phyloP scores from a whole-genome alignment of 1,284 basidiomycete genomes.

The Ceratobasidium papillatum region DNA sequence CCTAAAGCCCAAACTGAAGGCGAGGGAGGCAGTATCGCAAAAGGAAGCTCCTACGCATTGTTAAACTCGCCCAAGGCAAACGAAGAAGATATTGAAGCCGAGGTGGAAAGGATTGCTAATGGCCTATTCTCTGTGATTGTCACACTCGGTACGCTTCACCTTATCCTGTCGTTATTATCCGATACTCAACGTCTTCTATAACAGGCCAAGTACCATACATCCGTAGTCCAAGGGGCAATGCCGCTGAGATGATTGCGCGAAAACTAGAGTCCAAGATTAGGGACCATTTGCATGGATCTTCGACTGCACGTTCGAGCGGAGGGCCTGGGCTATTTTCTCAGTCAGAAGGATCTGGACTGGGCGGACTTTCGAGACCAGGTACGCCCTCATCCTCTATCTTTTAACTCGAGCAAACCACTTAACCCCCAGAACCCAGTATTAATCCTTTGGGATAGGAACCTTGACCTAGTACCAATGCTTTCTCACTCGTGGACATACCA shows the following conservation, averaged over 20 bases:
- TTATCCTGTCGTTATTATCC: neutral
- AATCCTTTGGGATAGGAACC: constrained; percentile 92
- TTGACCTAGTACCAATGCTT: constrained; percentile 94
- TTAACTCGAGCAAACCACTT: constrained; percentile 12
- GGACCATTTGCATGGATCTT: constrained; percentile 62
- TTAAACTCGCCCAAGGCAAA: constrained; percentile 92
- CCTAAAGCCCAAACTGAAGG: constrained; percentile 49
- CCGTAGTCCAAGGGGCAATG: constrained; percentile 93
- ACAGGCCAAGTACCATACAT: constrained; percentile 93
- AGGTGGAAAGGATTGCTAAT: constrained; percentile 90
- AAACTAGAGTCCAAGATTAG: constrained; percentile 93
- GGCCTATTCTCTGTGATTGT: constrained; percentile 95
- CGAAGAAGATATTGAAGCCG: constrained; percentile 91
- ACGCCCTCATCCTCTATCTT: constrained; percentile 50
- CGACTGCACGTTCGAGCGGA: constrained; percentile 47
- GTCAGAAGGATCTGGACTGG: constrained; percentile 61
- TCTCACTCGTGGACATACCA: constrained; percentile 99
- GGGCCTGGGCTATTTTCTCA: constrained; percentile 70
- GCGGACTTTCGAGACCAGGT: constrained; percentile 70
- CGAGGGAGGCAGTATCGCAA: constrained; percentile 50
- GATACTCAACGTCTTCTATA: neutral
- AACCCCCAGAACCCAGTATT: constrained; percentile 66
- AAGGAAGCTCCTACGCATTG: constrained; percentile 70
- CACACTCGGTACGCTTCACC: constrained; percentile 73
- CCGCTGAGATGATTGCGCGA: constrained; percentile 97